A percentile compares a stretch with the other conserved stretches of the same genome.
Conservation (phyloP, 768 basidiomycete species). For the Pisolithus microcarpus region DNA sequence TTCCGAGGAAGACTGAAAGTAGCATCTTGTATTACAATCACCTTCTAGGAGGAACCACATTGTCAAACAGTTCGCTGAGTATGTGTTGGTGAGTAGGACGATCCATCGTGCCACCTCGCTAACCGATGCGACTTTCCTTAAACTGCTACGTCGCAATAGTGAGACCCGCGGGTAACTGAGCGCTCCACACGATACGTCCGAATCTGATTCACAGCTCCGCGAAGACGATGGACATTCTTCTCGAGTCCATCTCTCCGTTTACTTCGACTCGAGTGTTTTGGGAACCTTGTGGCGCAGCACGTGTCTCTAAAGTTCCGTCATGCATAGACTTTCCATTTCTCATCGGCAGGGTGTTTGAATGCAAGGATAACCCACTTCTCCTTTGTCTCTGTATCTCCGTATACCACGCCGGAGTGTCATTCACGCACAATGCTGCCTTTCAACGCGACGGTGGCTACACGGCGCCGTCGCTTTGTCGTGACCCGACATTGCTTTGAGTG, state of each 20-base stretch:
- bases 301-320: constrained; percentile 1
- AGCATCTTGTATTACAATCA: background rate
- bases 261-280: background rate
- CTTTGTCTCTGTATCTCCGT: constrained; percentile 3
- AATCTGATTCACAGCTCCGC: background rate
- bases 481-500: constrained; percentile 19
- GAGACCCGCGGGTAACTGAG: too few species aligned
- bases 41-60: background rate
- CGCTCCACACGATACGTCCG: background rate
- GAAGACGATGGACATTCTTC: too few species aligned
- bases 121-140: too few species aligned
- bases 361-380: background rate
- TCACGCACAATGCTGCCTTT: constrained; percentile 5
- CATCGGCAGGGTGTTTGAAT: background rate
- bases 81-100: background rate
- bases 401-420: background rate
- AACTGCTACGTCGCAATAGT: too few species aligned
- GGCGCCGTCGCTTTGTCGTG: constrained; percentile 18
- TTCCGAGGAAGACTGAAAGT: constrained; percentile 27
- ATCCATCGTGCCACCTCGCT: too few species aligned
- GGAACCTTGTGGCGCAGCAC: background rate
- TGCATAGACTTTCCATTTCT: background rate
- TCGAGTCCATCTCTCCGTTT: background rate
- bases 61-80: background rate
- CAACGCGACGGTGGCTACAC: constrained; percentile 6